A percentile compares a stretch with the other conserved stretches of the same genome.
Evolutionary conservation across 2,329 filamentous ascomycete genomes (phyloP).

Genomic region (Dactylellina drechsleri): DNA sequence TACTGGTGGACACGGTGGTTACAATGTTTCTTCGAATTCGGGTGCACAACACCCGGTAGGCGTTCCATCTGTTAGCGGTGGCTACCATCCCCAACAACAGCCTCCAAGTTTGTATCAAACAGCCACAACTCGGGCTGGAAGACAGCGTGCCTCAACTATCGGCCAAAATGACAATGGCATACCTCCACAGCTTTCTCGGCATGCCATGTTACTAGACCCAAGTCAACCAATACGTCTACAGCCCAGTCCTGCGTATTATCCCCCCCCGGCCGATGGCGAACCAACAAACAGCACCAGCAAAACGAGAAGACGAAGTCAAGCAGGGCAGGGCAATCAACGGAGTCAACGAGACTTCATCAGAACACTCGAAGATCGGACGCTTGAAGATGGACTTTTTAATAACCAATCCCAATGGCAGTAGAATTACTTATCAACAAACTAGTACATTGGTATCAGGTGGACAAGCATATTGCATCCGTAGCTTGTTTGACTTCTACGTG

Average conservation of each 20-base stretch:
- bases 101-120: constrained; percentile 74
- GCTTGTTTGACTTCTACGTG: neutral
- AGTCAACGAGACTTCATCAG: constrained; percentile 88
- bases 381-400: constrained; percentile 90
- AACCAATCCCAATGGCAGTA: constrained; percentile 77
- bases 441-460: neutral
- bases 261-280: constrained; percentile 85
- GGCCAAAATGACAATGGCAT: constrained; percentile 94
- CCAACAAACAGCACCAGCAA: constrained; percentile 75
- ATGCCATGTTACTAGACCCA: constrained; percentile 94
- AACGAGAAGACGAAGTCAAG: constrained; percentile 61
- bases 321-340: constrained; percentile 59
- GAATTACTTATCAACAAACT: constrained; percentile 52
- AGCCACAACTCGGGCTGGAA: constrained; percentile 80
- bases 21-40: constrained; percentile 22
- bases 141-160: constrained; percentile 94
- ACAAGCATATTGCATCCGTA: neutral
- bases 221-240: constrained; percentile 93
- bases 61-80: constrained; percentile 25
- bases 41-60: constrained; percentile 16
- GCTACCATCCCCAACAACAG: constrained; percentile 65
- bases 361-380: constrained; percentile 89
- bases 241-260: constrained; percentile 96
- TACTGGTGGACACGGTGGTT: constrained; percentile 27
- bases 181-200: constrained; percentile 88